phyloP scores from a whole-genome alignment of 163 green algal species.

The Coccomyxa subellipsoidea region DNA sequence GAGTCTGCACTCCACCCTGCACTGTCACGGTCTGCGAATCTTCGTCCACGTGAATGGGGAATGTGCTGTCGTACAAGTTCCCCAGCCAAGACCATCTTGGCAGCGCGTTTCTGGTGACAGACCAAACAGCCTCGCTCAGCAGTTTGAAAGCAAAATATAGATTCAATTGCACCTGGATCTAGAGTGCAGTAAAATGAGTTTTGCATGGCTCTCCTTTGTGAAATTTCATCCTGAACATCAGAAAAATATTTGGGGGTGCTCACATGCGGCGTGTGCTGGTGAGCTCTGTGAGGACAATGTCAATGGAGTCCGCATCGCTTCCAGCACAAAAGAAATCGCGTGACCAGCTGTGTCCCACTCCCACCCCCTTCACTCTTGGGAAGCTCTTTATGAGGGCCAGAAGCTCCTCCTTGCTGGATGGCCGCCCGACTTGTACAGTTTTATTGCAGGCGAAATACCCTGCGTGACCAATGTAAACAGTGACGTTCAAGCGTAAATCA shows the following conservation, averaged over 20 bases:
- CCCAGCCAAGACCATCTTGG: neutral
- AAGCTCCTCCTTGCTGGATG: slow-evolving; percentile 9
- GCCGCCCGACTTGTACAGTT: slow-evolving; percentile 18
- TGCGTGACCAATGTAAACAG: neutral
- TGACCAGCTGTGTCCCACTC: slow-evolving; percentile 31
- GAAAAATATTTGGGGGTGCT: neutral
- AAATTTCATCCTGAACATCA: too few relatives aligned
- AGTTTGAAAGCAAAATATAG: too few relatives aligned
- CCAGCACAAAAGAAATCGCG: slow-evolving; percentile 33
- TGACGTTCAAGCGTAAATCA: too few relatives aligned
- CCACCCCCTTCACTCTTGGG: slow-evolving; percentile 29
- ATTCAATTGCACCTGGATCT: too few relatives aligned
- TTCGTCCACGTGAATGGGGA: slow-evolving; percentile 48
- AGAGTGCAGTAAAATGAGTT: too few relatives aligned
- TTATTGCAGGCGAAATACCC: slow-evolving; percentile 23
- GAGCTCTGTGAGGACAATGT: slow-evolving; percentile 68
- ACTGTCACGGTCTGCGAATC: slow-evolving; percentile 42
- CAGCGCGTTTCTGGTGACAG: neutral
- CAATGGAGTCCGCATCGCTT: slow-evolving; percentile 37
- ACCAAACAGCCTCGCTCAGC: neutral
- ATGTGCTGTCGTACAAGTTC: neutral
- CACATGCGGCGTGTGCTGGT: slow-evolving; percentile 4
- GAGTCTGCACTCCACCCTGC: slow-evolving; percentile 43
- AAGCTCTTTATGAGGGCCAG: slow-evolving; percentile 13
- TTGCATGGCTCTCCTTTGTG: too few relatives aligned